Evolutionary conservation across 495 filamentous ascomycete species (phyloP), one percentile per base, ranked within the genome.

Genomic region (Penicillium maclennaniae): DNA sequence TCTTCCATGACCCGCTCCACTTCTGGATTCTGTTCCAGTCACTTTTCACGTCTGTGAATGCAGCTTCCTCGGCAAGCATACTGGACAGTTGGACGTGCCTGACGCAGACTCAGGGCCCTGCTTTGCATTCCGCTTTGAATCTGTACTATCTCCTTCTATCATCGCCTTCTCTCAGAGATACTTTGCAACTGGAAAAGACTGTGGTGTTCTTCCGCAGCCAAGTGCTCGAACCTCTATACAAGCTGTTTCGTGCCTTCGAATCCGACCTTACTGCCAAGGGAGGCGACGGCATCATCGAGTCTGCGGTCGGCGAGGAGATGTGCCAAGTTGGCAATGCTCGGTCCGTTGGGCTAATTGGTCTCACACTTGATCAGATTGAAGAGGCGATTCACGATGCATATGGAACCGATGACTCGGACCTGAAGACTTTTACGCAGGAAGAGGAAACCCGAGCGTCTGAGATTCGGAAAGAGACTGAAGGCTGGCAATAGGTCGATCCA

Each of bases 1-100:
- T 68, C 16, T 66, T 74, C 61, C 55, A 62, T 49, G 52, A 81
- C 34, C 63, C 66, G 1, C 56, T 70, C 7, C 66, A 81, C 48
- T 74, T 87, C 27, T 92, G 73, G 44, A 76, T 75, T 27, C 57
- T 83, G 15, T 73, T 74, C 45, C 67, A 69, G 4, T 47, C 61
- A 1, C 60, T 75, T 4, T 72, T 73, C 62, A 58, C 53, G 20
- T 41, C 68, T 0, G 54, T 68, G 37, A 53, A 49, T 0, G 25
- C 63, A 4, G 54, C 45, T 31, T 51, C 14, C 42, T 70, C 47
- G 1, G 50, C 68, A 7, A 67, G 69, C 36, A 59, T 77, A 19
- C 67, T 69, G 6, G 45, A 61, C 10, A 68, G 62, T 21, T 75
- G 69, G 69, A 62, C 64, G 42, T 62, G 62, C 15, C 70, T 77